Evolutionary conservation across 805 yeast species (phyloP), one percentile per base, ranked within the genome.

Genomic region (Yamadazyma endophytica): DNA sequence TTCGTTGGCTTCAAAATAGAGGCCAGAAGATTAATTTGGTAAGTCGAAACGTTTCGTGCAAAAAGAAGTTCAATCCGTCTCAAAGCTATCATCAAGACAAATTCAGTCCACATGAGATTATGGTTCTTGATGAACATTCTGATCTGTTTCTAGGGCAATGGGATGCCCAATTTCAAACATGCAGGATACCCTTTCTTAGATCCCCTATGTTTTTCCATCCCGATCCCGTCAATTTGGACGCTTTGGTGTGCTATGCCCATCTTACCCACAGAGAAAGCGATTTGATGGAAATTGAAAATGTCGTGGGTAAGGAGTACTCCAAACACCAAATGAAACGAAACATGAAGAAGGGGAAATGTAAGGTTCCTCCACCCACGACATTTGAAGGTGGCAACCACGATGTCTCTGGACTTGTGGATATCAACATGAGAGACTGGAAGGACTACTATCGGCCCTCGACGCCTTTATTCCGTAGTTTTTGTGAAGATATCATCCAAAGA

Each of bases 131-230:
- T 38, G 57, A 52, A 9, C 49, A 45, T 2, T 33, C 52, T 8
- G 59, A 56, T 25, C 29, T 33, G 8, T 66, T 64, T 38, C 42
- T 64, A 51, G 62, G 64, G 1, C 70, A 63, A 38, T 68, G 73
- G 73, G 56, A 63, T 35, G 54, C 52, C 24, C 73, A 68, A 37
- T 66, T 68, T 44, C 52, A 44, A 2, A 42, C 60, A 2, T 64
- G 71, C 41, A 57, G 56, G 29, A 68, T 68, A 18, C 72, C 71
- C 1, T 52, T 47, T 33, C 48, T 68, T 8, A 44, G 73, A 14
- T 61, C 69, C 4, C 73, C 74, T 3, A 68, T 68, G 73, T 66
- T 68, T 34, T 68, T 68, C 41, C 74, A 68, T 32, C 62, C 64
- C 0, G 73, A 68, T 35, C 72, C 73, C 0, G 56, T 49, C 3